Base-by-base conservation (phyloP, 2,329 filamentous ascomycete genomes). In the Colletotrichum sp. region DNA sequence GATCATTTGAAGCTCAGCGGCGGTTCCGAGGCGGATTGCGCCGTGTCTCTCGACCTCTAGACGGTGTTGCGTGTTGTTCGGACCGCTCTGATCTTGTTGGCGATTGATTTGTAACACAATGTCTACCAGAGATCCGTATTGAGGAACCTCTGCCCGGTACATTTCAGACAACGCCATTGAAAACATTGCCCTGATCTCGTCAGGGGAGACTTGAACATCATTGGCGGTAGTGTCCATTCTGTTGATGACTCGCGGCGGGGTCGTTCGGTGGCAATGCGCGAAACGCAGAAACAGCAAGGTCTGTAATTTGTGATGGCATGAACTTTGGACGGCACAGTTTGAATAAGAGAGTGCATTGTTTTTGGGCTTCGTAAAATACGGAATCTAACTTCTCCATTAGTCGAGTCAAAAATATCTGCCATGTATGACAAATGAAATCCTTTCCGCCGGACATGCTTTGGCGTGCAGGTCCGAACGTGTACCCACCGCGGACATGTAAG, bases 21-120 rank as follows among this genome's bases (percentile, higher is more conserved):
- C 57, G 2, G 85, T 89, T 5, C 88, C 88, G 0, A 90, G 83
- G 0, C 88, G 83, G 44, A 90, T 88, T 4, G 88, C 88, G 1
- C 88, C 88, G 63, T 90, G 88, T 24, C 84, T 73, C 62, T 83
- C 82, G 0, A 82, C 64, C 26, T 79, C 77, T 9, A 80, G 69
- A 9, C 79, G 52, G 13, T 57, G 22, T 26, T 57, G 22, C 7
- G 22, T 9, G 4, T 26, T 8, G 3, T 26, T 24, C 13, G 52
- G 28, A 57, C 22, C 52, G 4, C 15, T 5, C 39, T 57, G 52
- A 4, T 57, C 15, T 15, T 26, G 24, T 10, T 16, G 30, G 3
- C 62, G 22, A 64, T 79, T 80, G 39, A 80, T 71, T 48, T 70
- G 24, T n/a, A 66, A 66, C 26, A 80, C 79, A 18, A 80, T 79